Conservation (phyloP, 2,329 filamentous ascomycete genomes). For the Fusarium praegraminearum region DNA sequence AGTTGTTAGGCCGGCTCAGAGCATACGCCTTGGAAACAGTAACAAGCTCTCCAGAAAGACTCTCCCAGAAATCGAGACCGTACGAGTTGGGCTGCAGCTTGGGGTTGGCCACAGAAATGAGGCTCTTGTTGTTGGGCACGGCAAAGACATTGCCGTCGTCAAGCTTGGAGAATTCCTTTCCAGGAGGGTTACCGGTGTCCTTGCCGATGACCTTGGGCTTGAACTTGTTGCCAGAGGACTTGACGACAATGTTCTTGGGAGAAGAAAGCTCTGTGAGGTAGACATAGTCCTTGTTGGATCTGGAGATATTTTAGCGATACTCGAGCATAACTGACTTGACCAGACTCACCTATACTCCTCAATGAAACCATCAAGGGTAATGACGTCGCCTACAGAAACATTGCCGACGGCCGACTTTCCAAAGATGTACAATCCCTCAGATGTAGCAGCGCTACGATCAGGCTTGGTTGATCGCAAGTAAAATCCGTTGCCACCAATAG, state of each 20-base stretch:
- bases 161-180: constrained; percentile 69
- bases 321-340: background rate
- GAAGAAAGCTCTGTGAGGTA: constrained; percentile 73
- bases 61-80: constrained; percentile 81
- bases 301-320: constrained; percentile 40
- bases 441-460: constrained; percentile 67
- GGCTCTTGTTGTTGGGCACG: constrained; percentile 71
- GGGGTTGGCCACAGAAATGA: constrained; percentile 70
- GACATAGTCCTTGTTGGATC: constrained; percentile 67
- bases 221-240: constrained; percentile 67
- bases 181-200: constrained; percentile 68
- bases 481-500: constrained; percentile 70
- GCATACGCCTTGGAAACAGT: constrained; percentile 69
- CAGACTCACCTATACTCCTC: constrained; percentile 63
- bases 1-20: constrained; percentile 71
- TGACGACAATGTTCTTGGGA: constrained; percentile 64
- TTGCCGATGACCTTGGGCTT: constrained; percentile 71
- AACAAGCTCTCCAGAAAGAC: constrained; percentile 74
- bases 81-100: constrained; percentile 69
- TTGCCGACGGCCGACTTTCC: constrained; percentile 62
- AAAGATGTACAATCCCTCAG: constrained; percentile 75
- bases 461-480: constrained; percentile 72
- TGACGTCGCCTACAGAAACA: constrained; percentile 71
- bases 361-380: constrained; percentile 71
- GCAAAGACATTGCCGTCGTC: constrained; percentile 75